Percentiles rank a stretch among this genome's conserved stretches.
Conservation (phyloP, 2,329 filamentous ascomycete genomes). For the Seiridium cupressi region DNA sequence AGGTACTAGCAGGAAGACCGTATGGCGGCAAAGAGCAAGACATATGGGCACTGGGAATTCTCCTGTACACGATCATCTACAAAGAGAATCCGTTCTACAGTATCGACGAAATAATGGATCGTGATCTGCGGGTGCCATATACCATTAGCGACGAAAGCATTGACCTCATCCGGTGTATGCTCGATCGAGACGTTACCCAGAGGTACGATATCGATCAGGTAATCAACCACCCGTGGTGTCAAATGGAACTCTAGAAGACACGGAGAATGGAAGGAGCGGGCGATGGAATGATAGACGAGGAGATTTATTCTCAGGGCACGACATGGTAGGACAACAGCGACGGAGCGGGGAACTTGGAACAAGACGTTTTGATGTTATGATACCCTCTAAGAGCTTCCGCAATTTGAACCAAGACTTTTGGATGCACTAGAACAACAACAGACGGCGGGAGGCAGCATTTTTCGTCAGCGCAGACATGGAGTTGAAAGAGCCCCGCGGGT, state of each 20-base stretch:
- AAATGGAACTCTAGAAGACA: constrained; percentile 17
- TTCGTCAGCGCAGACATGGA: neutral
- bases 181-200: constrained; percentile 82
- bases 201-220: constrained; percentile 87
- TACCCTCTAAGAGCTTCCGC: constrained; percentile 6
- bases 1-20: constrained; percentile 87
- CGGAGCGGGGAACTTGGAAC: neutral
- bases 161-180: constrained; percentile 86
- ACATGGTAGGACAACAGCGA: neutral
- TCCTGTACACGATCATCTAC: constrained; percentile 98
- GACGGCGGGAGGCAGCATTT: neutral
- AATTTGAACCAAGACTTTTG: constrained; percentile 1
- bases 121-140: constrained; percentile 87
- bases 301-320: neutral
- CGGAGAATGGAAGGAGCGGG: neutral
- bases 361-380: constrained; percentile 6
- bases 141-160: constrained; percentile 89
- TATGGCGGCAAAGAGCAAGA: constrained; percentile 97
- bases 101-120: constrained; percentile 98
- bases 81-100: constrained; percentile 99
- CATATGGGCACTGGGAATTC: constrained; percentile 94
- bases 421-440: neutral
- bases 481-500: neutral
- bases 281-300: neutral
- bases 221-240: constrained; percentile 82